Percentiles rank a stretch among this genome's conserved stretches.
Evolutionary conservation across 1,284 basidiomycete genomes (phyloP).

Genomic region (Microstroma glucosiphilum): DNA sequence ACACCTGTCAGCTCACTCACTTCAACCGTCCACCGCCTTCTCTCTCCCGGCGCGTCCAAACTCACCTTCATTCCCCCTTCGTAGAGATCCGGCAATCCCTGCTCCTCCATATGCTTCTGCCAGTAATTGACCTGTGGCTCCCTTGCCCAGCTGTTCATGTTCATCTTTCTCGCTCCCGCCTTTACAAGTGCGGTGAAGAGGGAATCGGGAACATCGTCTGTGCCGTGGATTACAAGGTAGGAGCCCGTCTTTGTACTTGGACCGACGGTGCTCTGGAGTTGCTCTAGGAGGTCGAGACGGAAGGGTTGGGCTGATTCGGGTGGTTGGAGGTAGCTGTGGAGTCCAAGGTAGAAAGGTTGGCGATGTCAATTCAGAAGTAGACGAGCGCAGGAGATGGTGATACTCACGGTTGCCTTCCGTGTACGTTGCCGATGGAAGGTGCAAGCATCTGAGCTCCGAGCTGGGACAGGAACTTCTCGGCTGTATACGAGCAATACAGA

Average conservation of each 20-base stretch:
- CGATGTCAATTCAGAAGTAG: no score
- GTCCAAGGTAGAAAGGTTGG: no score
- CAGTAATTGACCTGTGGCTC: conserved; percentile 27
- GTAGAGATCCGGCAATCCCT: conserved; percentile 24
- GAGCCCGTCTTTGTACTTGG: conserved; percentile 16
- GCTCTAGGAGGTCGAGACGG: conserved; percentile 19
- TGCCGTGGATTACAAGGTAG: conserved; percentile 27
- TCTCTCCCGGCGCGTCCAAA: conserved; percentile 4
- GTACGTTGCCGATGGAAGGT: conserved; percentile 54
- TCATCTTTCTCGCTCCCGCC: conserved; percentile 24
- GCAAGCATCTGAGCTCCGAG: conserved; percentile 54
- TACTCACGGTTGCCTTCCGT: conserved; percentile 41
- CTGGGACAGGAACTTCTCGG: conserved; percentile 16
- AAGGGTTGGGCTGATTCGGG: conserved; percentile 12
- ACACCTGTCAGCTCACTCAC: conserved; percentile 6
- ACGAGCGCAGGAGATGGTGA: conserved; percentile 13
- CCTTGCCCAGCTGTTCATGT: conserved; percentile 30
- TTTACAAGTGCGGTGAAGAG: conserved; percentile 23
- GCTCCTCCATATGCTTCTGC: conserved; percentile 14
- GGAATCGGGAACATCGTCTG: conserved; percentile 23
- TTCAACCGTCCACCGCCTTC: background rate
- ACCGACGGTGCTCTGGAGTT: conserved; percentile 20
- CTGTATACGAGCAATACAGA: background rate
- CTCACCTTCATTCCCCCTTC: conserved; percentile 22
- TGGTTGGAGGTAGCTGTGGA: background rate